Conservation (phyloP, 1,284 basidiomycete genomes). For the Malassezia restricta region DNA sequence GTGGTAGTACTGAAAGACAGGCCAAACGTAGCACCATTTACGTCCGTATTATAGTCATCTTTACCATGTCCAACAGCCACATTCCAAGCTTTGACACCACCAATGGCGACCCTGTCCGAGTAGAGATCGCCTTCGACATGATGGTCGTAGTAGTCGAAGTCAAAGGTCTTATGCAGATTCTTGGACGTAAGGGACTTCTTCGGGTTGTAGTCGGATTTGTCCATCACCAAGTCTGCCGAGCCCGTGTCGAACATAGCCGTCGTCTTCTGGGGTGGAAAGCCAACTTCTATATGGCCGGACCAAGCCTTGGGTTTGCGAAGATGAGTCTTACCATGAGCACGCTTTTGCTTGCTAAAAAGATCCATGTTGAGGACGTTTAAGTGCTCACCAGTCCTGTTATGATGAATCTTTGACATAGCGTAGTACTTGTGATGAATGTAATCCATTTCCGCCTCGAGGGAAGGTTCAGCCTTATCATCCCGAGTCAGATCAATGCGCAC, state of each 20-base stretch:
- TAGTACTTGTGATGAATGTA: no score
- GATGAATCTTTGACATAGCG: neutral
- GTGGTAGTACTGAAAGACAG: constrained; percentile 47
- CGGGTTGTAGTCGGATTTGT: constrained; percentile 29
- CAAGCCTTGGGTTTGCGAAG: neutral
- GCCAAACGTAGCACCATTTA: neutral
- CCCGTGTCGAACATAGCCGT: constrained; percentile 43
- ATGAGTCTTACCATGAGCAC: neutral
- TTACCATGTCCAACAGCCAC: constrained; percentile 47
- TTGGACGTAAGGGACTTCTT: constrained; percentile 21
- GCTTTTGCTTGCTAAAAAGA: neutral
- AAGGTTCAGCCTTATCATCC: no score
- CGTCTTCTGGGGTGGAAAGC: constrained; percentile 22
- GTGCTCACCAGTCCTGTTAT: neutral
- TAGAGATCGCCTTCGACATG: constrained; percentile 52
- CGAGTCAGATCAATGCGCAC: no score
- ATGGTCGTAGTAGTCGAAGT: constrained; percentile 52
- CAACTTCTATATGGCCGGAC: constrained; percentile 33
- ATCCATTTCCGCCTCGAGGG: no score
- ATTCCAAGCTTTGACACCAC: constrained; percentile 38
- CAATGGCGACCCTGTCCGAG: constrained; percentile 50
- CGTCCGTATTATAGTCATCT: neutral
- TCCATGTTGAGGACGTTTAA: neutral
- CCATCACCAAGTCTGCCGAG: constrained; percentile 36
- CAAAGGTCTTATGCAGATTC: constrained; percentile 47